These are phyloP conservation scores for Fistulina hepatica DNA, from an alignment of 1,284 basidiomycete species.

Conservation along the genomic window DNA sequence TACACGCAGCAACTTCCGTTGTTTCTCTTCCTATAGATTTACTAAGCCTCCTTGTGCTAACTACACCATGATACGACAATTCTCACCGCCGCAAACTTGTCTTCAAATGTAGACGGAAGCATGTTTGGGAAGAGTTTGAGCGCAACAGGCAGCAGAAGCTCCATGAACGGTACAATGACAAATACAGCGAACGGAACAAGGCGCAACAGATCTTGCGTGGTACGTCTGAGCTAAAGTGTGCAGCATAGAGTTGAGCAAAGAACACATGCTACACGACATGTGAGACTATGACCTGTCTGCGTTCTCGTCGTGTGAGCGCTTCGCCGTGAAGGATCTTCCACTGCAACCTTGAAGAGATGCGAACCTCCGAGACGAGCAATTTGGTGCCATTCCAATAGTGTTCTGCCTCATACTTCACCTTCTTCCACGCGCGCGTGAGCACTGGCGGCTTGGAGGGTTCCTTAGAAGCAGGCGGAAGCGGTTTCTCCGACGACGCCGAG, in stretches of 20 bases:
- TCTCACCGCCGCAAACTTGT: slow-evolving; percentile 84
- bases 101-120: slow-evolving; percentile 97
- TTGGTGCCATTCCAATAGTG: slow-evolving; percentile 99
- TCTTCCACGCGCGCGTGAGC: slow-evolving; percentile 67
- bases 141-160: slow-evolving; percentile 91
- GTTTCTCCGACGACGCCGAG: too few species aligned
- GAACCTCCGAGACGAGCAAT: slow-evolving; percentile 88
- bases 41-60: background rate
- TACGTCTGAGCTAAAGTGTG: slow-evolving; percentile 72
- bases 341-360: slow-evolving; percentile 81
- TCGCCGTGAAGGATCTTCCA: slow-evolving; percentile 92
- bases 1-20: slow-evolving; percentile 89
- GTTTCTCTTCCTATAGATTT: slow-evolving; percentile 80
- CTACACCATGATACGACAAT: background rate
- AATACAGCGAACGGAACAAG: slow-evolving; percentile 95
- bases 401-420: slow-evolving; percentile 89
- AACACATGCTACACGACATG: background rate
- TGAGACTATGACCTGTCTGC: slow-evolving; percentile 63
- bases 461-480: slow-evolving; percentile 39
- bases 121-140: slow-evolving; percentile 98
- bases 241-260: slow-evolving; percentile 8
- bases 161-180: slow-evolving; percentile 96
- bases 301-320: slow-evolving; percentile 83
- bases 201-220: slow-evolving; percentile 85
- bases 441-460: slow-evolving; percentile 29